Base-by-base conservation (phyloP, 2,329 filamentous ascomycete species). In the Cryphonectria nitschkei region DNA sequence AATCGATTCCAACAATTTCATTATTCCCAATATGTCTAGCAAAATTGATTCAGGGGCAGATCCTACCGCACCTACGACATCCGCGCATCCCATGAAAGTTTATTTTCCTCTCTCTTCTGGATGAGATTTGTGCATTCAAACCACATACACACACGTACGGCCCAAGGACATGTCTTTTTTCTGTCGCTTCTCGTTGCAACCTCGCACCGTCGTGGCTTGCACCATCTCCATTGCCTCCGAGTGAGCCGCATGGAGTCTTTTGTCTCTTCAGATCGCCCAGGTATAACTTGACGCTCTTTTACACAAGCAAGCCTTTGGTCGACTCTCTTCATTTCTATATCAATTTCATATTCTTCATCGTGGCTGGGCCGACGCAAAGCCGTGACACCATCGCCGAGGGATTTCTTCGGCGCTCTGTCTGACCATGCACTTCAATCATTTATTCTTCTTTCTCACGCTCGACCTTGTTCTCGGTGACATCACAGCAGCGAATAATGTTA, bases 401-500 rank as follows among this genome's bases (percentile, higher is more conserved):
- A 19, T 6, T 19, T 58, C 26, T 32, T 34, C 16, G 54, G 54
- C 26, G 54, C 14, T 58, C 54, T 58, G 54, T 34, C 6, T 32
- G 29, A 58, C 4, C 26, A 58, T 58, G 54, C 54, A 16, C 32
- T 58, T 32, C 54, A 29, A 58, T 11, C 7, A 19, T 58, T 58
- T 34, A 34, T 32, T 2, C 19, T 58, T 58, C 26, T 34, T 58
- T 19, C 26, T 58, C 26, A 16, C 32, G 16, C 58, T 61, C 6
- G 58, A 61, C 22, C 26, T 39, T 2, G 64, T 52, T 8, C 34
- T 43, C 16, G 19, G 46, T n/a, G 34, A 68, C 32, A 65, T n/a
- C 32, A 52, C 41, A 29, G 68, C 64, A 16, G 16, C 68, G n/a
- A 43, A 52, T 0, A 72, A 70, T 56, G 50, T 8, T 39, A 74